Evolutionary conservation across 805 yeast genomes (phyloP), one percentile per base, ranked within the genome.

Genomic region (Spathaspora hagerdaliae): DNA sequence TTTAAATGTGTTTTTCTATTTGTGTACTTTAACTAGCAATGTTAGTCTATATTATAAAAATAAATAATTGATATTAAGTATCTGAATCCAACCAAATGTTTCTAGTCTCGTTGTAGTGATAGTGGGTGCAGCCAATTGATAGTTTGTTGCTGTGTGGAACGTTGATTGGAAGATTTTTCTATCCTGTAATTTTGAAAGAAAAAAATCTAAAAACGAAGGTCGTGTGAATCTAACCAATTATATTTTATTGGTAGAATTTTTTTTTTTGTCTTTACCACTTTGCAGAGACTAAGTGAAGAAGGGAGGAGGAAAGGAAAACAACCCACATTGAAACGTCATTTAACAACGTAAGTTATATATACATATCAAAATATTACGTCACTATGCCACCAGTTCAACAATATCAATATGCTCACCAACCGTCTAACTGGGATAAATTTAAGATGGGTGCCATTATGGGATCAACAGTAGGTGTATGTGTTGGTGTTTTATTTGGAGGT

Each of bases 401-500:
- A 66, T 75, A 78, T 49, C 85, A 81, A 61, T 74, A 73, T 52
- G 72, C 59, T 19, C 62, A 59, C 39, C 83, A 82, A 56, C 96
- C 95, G 46, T 85, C 97, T 41, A 82, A 85, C 67, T 89, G 91
- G 72, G 97, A 94, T 46, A 94, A 94, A 73, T 87, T 94, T 80
- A 94, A 94, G 72, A 94, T 94, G 98, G 99, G 99, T 45, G 84
- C 90, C 50, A 73, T 92, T 73, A 94, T 94, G 97, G 99, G 99
- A 51, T 71, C 82, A 47, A 79, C 89, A 32, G 91, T 85, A 32
- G 99, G 99, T 53, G 94, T 90, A 8, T 94, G 95, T 59, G 89
- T 92, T 35, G 99, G 99, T 51, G 85, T 92, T 40, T 72, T 95
- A 53, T 94, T 92, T 65, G 99, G 98, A 42, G 96, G 97, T 24